Base-by-base conservation (phyloP, 352 stramenopile species). In the Salisapilia sapeloensis region DNA sequence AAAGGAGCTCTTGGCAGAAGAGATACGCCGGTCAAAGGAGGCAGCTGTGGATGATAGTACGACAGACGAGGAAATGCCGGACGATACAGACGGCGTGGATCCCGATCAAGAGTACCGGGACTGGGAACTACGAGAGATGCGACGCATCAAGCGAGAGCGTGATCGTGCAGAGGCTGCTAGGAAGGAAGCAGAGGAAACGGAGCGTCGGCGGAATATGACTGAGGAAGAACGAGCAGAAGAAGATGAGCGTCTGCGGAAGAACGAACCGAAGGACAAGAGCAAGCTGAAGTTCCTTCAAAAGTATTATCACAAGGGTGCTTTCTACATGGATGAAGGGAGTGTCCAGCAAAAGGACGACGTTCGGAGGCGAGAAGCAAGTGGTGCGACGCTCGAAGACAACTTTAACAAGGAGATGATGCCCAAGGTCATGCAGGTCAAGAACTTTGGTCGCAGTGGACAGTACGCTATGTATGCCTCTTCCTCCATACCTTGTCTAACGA, bases 301-400 rank as follows among this genome's bases (percentile, higher is more conserved):
- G 38, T 99, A 98, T 50, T 96, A 98, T 56, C 94, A 99, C 61
- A 95, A 97, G 47, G 94, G 94, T 25, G 92, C 87, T 0, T 99
- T 97, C 40, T 98, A 97, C 50, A 92, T 98, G 65, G 93, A 97
- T 42, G 86, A 97, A 12, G 60, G 86, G 24, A 96, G 89, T 35
- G 57, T 95, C 15, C 48, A 64, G 24, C 63, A 77, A 14, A 78
- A 91, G 36, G 49, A 85, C 41, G 91, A 97, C 48, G 81, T 97
- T 15, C 84, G 91, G 18, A 75, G 81, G 30, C 78, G 81, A 24
- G 92, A 96, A 42, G 82, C 83, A 3, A 67, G 56, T 6, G 86
- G 71, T 1, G 82, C 83, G 8, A 96, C 86, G 9, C 58, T 92
- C 8, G 80, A 94, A 33, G 87, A 96, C 54, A 96, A 92, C 17